phyloP scores from a whole-genome alignment of 2,329 filamentous ascomycete species.

The Penicillium janthinellum region DNA sequence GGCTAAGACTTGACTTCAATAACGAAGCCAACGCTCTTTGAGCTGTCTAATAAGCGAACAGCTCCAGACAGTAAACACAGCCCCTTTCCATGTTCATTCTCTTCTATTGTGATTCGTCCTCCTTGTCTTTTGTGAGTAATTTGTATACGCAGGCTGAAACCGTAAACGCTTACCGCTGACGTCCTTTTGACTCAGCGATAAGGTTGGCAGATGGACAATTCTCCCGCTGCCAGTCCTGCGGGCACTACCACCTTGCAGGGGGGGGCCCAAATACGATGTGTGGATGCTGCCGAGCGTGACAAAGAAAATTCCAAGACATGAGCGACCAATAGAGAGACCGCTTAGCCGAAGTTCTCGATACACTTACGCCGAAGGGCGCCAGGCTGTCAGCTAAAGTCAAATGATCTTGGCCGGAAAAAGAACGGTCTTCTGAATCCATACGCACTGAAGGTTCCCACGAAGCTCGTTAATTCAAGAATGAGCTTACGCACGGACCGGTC shows the following conservation, averaged over 20 bases:
- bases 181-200: conserved; percentile 18
- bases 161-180: conserved; percentile 12
- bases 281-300: not conserved
- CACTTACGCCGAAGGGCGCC: conserved; percentile 7
- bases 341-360: conserved; percentile 18
- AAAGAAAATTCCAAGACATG: conserved; percentile 1
- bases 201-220: conserved; percentile 19
- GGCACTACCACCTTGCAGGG: conserved; percentile 17
- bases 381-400: conserved; percentile 4
- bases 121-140: not conserved
- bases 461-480: conserved; percentile 4
- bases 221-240: conserved; percentile 12
- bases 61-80: not conserved
- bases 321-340: conserved; percentile 11
- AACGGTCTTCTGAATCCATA: not conserved
- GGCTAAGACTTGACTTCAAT: not conserved
- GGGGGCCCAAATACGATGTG: conserved; percentile 3
- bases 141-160: not conserved
- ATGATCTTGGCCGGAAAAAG: not conserved
- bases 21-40: not conserved
- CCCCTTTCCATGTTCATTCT: not conserved
- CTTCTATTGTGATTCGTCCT: not conserved
- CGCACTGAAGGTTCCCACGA: not conserved
- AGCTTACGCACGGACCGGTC: conserved; percentile 19
- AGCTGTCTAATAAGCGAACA: not conserved